Evolutionary conservation across 2,329 filamentous ascomycete species (phyloP), one percentile per base, ranked within the genome.

Genomic region (Didymella pinodella): DNA sequence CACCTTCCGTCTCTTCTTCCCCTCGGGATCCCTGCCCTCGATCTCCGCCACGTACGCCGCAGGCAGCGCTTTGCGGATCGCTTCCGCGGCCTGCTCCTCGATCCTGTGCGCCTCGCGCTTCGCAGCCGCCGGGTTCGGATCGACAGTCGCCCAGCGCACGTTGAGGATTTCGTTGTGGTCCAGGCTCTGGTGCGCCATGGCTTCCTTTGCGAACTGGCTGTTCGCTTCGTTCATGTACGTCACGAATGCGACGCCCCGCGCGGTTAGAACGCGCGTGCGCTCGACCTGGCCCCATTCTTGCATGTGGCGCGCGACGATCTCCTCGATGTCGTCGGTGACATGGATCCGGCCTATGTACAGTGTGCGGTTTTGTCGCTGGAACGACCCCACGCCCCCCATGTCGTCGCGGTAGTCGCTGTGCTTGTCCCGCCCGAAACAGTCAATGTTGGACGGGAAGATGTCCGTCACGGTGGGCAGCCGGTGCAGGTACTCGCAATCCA

Each of bases 271-370:
- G 28, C 95, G 89, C 46, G 90, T 88, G 44, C 95, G 86, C 76
- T 98, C 94, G 48, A 99, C 83, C 70, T 93, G 90, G 0, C 95
- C 95, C 93, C 93, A 99, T 84, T 99, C 95, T 25, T 92, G 90
- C 75, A 98, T 97, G 79, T 99, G 95, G 14, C 96, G 85, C 29
- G 94, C 89, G 6, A 98, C 94, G 34, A 98, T 87, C 79, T 99
- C 95, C 75, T 99, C 94, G 62, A 98, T 97, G 73, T 98, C 94
- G 76, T 98, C 95, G 12, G 90, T 94, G 34, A 97, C 94, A 76
- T 97, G 92, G 76, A 99, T 97, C 47, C 93, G 84, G 5, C 95
- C 95, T 0, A 97, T 87, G 70, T 99, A 99, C 6, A 99, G 83
- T 0, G 95, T 99, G 31, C 95, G 85, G 75, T 99, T 99, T 73